Evolutionary conservation across 2,329 filamentous ascomycete species (phyloP).

Genomic region (Ceratocystis alfenasii): DNA sequence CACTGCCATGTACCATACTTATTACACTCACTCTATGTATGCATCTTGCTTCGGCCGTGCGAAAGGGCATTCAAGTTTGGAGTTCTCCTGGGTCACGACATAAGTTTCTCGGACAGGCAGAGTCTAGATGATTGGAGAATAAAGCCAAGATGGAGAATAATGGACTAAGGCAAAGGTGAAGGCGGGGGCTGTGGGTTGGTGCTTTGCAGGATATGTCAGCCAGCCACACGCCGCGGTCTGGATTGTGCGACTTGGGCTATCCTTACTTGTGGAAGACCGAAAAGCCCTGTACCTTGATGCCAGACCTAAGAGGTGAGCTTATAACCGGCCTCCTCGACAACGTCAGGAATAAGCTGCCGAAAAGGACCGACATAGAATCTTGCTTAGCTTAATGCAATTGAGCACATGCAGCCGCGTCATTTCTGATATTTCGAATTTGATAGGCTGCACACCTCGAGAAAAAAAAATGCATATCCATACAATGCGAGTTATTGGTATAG

Average conservation of each 20-base stretch:
- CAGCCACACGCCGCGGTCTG: conserved; percentile 6
- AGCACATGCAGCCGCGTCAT: not conserved
- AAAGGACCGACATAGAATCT: conserved; percentile 7
- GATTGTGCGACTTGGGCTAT: conserved; percentile 9
- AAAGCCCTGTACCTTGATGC: not conserved
- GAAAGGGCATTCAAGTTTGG: not conserved
- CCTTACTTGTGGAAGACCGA: not conserved
- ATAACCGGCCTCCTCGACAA: not conserved
- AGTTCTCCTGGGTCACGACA: not conserved
- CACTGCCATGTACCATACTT: not conserved
- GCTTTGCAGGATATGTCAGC: not conserved
- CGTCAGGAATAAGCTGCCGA: conserved; percentile 3
- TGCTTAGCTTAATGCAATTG: not conserved
- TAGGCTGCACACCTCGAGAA: not conserved
- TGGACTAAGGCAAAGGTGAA: not conserved
- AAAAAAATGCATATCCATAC: no score
- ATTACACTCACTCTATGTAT: not conserved
- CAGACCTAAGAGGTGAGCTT: not conserved
- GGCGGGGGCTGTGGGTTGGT: not conserved
- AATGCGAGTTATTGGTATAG: no score
- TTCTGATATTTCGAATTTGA: not conserved
- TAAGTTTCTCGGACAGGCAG: not conserved
- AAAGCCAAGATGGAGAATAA: not conserved
- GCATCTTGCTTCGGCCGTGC: not conserved
- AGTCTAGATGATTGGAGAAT: not conserved